Evolutionary conservation across 2,329 filamentous ascomycete genomes (phyloP).

Genomic region (Pseudofabraea citricarpa): DNA sequence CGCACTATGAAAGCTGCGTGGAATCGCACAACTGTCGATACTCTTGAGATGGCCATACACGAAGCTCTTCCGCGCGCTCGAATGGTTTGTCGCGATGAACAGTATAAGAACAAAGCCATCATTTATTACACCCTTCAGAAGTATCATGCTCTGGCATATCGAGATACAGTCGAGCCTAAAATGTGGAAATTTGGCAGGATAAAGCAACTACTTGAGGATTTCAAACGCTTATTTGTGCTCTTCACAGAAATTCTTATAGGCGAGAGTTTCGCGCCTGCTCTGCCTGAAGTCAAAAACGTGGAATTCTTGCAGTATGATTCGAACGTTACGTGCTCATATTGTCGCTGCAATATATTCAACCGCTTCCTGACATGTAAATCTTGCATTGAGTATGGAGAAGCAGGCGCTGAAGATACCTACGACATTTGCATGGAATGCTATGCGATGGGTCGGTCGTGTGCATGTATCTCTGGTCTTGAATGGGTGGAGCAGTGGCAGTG

Average conservation of each 20-base stretch:
- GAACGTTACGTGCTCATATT: slow-evolving; percentile 93
- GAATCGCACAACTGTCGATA: slow-evolving; percentile 93
- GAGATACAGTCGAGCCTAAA: slow-evolving; percentile 39
- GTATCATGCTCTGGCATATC: slow-evolving; percentile 60
- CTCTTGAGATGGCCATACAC: slow-evolving; percentile 75
- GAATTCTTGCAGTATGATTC: slow-evolving; percentile 82
- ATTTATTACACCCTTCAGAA: slow-evolving; percentile 82
- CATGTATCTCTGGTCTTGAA: slow-evolving; percentile 75
- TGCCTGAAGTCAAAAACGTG: slow-evolving; percentile 58
- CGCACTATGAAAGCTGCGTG: slow-evolving; percentile 96
- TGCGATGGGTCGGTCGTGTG: slow-evolving; percentile 91
- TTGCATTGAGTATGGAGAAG: slow-evolving; percentile 63
- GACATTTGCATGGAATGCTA: slow-evolving; percentile 99
- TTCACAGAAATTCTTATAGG: slow-evolving; percentile 77
- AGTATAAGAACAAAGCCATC: slow-evolving; percentile 98
- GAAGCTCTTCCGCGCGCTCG: slow-evolving; percentile 87
- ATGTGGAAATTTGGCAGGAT: slow-evolving; percentile 41
- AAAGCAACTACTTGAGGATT: slow-evolving; percentile 74
- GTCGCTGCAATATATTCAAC: slow-evolving; percentile 94
- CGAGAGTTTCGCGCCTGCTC: slow-evolving; percentile 72
- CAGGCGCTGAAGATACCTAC: slow-evolving; percentile 80
- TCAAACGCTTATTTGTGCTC: slow-evolving; percentile 71
- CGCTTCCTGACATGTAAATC: slow-evolving; percentile 88
- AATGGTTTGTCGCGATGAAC: slow-evolving; percentile 91
- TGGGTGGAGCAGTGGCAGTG: slow-evolving; percentile 95